Evolutionary conservation across 2,329 filamentous ascomycete species (phyloP).

Genomic region (Knufia fluminis): DNA sequence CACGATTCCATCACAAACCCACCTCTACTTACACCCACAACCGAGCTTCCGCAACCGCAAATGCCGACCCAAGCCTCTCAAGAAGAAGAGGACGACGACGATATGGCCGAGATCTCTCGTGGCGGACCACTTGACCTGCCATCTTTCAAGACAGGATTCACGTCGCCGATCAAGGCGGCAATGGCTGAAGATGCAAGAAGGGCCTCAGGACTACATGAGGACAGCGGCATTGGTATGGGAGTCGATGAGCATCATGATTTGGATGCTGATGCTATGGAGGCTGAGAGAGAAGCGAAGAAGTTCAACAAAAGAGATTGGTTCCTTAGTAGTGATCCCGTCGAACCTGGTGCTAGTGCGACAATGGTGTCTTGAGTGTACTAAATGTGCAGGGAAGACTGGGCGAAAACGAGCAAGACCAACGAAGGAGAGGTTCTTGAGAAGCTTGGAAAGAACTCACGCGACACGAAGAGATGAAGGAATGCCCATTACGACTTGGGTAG

Average conservation of each 20-base stretch:
- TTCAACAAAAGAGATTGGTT: conserved; percentile 24
- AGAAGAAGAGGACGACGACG: conserved; percentile 19
- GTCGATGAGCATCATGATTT: conserved; percentile 12
- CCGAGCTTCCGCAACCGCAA: conserved; percentile 5
- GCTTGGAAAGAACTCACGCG: neutral
- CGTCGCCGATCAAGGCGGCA: conserved; percentile 16
- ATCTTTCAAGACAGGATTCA: conserved; percentile 20
- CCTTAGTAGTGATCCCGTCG: conserved; percentile 22
- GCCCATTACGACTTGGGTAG: neutral
- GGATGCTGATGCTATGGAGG: conserved; percentile 53
- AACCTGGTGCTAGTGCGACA: conserved; percentile 8
- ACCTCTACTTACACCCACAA: conserved; percentile 6
- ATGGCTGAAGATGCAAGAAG: neutral
- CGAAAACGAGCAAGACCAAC: neutral
- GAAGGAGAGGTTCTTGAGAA: neutral
- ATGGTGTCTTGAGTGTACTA: neutral
- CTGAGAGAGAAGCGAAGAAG: conserved; percentile 21
- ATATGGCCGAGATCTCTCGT: conserved; percentile 20
- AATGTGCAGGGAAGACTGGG: neutral
- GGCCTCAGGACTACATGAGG: conserved; percentile 12
- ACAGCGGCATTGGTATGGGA: conserved; percentile 22
- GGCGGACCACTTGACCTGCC: conserved; percentile 22
- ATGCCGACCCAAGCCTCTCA: conserved; percentile 9
- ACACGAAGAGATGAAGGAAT: neutral
- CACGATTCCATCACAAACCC: neutral